Conservation (phyloP, 2,329 filamentous ascomycete genomes). For the Pyricularia pennisetigena region DNA sequence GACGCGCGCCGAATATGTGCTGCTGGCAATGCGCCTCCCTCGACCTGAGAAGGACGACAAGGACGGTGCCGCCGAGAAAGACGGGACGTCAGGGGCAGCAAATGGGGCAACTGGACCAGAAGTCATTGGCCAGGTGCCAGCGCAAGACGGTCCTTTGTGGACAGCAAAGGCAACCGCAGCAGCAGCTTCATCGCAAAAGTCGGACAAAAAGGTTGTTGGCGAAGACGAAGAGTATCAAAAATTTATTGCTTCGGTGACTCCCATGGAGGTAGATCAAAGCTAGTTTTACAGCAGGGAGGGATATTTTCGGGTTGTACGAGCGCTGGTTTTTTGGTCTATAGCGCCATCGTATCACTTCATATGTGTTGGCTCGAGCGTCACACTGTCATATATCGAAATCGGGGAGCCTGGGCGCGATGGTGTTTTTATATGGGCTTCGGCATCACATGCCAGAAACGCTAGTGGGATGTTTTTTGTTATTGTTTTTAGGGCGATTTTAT, state of each 20-base stretch:
- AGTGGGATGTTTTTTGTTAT: not conserved
- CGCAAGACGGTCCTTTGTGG: constrained; percentile 12
- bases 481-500: not conserved
- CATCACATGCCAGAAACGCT: not conserved
- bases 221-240: constrained; percentile 36
- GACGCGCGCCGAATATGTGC: constrained; percentile 56
- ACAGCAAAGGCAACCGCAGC: constrained; percentile 7
- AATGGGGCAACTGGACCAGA: not conserved
- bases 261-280: constrained; percentile 15
- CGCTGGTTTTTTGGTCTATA: not conserved
- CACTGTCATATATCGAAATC: not conserved
- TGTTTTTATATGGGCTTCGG: not conserved
- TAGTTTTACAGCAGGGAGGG: not conserved
- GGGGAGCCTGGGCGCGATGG: not conserved
- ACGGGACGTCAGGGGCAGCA: not conserved
- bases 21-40: constrained; percentile 58
- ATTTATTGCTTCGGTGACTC: constrained; percentile 30
- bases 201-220: constrained; percentile 17
- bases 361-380: not conserved
- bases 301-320: not conserved
- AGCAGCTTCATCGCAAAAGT: constrained; percentile 7
- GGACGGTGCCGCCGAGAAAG: constrained; percentile 14
- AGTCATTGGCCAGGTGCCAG: constrained; percentile 1
- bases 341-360: not conserved
- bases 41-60: constrained; percentile 27